phyloP scores from a whole-genome alignment of 805 yeast genomes.

The Nakazawaea wyomingensis region DNA sequence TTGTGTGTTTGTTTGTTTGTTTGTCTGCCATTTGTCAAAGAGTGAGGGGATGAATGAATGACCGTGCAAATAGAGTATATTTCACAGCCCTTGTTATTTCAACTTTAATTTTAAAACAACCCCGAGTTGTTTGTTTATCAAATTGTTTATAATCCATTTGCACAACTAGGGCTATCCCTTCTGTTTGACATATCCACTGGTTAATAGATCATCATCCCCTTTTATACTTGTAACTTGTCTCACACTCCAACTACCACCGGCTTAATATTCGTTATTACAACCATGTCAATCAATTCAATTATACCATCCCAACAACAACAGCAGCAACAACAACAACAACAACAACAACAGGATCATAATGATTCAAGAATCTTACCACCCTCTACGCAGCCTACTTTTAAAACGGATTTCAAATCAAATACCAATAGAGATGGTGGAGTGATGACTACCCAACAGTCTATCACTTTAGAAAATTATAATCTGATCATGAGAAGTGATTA shows the following conservation, averaged over 20 bases:
- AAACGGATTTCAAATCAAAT: constrained; percentile 5
- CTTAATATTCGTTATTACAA: neutral
- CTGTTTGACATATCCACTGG: no score
- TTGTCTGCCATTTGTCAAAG: neutral
- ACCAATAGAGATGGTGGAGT: neutral
- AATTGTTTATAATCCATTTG: no score
- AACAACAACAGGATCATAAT: neutral
- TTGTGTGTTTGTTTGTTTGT: no score
- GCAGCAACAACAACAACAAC: neutral
- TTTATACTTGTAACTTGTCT: no score
- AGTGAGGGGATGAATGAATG: no score
- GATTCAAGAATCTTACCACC: constrained; percentile 1
- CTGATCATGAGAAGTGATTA: constrained; percentile 1
- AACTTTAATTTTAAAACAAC: no score
- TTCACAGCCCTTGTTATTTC: neutral
- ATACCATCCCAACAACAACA: neutral
- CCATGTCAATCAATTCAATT: neutral
- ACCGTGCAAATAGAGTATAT: no score
- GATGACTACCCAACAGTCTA: constrained; percentile 13
- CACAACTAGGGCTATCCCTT: constrained; percentile 1
- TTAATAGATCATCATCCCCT: no score
- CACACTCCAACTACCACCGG: no score
- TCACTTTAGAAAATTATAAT: constrained; percentile 10
- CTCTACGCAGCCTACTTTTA: constrained; percentile 9
- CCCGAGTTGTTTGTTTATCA: no score